Evolutionary conservation across 371 early-diverging fungal genomes (phyloP), one percentile per base, ranked within the genome.

Genomic region (Apophysomyces variabilis): DNA sequence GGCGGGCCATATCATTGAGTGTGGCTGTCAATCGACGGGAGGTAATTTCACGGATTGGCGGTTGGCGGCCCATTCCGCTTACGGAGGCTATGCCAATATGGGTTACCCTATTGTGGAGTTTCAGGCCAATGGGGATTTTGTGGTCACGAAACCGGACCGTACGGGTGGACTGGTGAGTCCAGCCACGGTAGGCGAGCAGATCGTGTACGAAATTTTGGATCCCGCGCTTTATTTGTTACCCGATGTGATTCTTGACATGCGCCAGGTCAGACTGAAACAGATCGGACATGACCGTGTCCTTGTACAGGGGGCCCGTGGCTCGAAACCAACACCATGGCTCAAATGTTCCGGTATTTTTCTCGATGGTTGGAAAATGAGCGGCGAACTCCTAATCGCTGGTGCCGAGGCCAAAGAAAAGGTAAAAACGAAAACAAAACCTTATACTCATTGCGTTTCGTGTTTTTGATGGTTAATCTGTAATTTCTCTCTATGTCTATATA

Each of bases 31-130:
- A 21, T 83, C 89, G 8, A 90, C 91, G 0, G 92, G 92, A 16
- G 92, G 92, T 32, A 92, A 92, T 64, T 90, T 90, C 63, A 90
- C 92, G 1, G 92, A 90, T 62, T 92, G 91, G 91, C 72, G 77
- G n/a, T 71, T 85, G 16, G 80, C 80, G 14, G 89, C 89, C 13
- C 76, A 75, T 61, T 87, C 87, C 3, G 73, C 80, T 18, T 72
- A 84, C 59, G 87, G 88, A 11, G 90, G 90, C 21, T 90, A 85
- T 74, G 74, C 85, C 47, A 88, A 89, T 74, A 90, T 90, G 86
- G 92, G 92, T 7, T 70, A 70, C 39, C 70, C 70, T 9, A 70
- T 70, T 63, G 70, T 62, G 38, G 71, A 71, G 44, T 71, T 71
- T 58, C 57, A 61, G 12, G 44, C 21, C 11, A 47, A 57, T 57